phyloP scores from a whole-genome alignment of 768 basidiomycete species.

The Trametes maxima region DNA sequence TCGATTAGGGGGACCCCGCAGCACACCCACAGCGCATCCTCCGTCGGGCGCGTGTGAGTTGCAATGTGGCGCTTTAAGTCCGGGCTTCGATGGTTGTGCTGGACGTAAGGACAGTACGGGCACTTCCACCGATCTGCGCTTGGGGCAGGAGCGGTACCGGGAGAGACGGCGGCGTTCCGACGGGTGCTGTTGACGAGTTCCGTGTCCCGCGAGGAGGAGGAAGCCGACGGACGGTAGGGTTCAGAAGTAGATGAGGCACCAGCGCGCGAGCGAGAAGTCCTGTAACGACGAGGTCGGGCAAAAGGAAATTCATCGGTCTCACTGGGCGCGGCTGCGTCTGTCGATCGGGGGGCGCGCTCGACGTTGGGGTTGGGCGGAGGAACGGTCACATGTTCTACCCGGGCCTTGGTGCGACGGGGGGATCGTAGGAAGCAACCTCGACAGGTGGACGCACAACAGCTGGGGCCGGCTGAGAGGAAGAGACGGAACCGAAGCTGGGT shows the following conservation, averaged over 20 bases:
- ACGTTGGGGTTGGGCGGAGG: too few species aligned
- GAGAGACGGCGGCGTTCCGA: neutral
- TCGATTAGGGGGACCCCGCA: slow-evolving; percentile 17
- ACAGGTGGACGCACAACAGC: too few species aligned
- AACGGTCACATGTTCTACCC: too few species aligned
- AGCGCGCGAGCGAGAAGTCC: neutral
- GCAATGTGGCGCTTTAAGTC: slow-evolving; percentile 21
- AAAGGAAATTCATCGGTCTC: too few species aligned
- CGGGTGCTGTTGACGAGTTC: neutral
- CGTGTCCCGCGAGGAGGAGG: neutral
- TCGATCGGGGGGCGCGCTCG: too few species aligned
- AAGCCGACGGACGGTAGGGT: neutral
- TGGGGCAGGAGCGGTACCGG: neutral
- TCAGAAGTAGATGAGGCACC: neutral
- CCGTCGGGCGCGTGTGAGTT: slow-evolving; percentile 7
- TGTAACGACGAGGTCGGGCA: too few species aligned
- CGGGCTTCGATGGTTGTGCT: slow-evolving; percentile 12
- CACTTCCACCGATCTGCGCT: slow-evolving; percentile 2
- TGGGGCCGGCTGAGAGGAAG: too few species aligned
- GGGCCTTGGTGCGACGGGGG: too few species aligned
- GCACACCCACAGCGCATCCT: slow-evolving; percentile 14
- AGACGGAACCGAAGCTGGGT: too few species aligned
- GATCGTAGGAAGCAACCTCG: too few species aligned
- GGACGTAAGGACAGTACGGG: slow-evolving; percentile 18
- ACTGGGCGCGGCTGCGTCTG: too few species aligned